Evolutionary conservation across 495 filamentous ascomycete genomes (phyloP).

Genomic region (Aspergillus sparsus): DNA sequence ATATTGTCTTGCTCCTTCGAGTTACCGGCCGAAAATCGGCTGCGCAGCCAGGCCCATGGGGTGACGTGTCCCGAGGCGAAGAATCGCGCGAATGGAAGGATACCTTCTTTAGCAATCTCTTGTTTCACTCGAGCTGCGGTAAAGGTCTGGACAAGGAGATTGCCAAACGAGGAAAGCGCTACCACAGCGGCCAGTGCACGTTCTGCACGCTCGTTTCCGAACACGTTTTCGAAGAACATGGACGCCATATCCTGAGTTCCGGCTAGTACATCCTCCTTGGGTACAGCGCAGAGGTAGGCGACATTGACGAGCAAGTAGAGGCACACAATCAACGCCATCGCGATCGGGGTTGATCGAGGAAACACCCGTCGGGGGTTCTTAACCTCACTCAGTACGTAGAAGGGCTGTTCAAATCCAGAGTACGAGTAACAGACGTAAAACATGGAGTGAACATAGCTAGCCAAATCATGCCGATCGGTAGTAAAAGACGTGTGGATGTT

Average conservation of each 20-base stretch:
- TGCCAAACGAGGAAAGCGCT: not conserved
- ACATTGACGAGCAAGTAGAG: not conserved
- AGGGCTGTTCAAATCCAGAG: slow-evolving; percentile 2
- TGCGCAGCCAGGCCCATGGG: not conserved
- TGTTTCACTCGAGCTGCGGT: slow-evolving; percentile 6
- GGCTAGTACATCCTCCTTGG: not conserved
- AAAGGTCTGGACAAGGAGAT: slow-evolving; percentile 6
- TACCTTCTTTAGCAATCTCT: slow-evolving; percentile 6
- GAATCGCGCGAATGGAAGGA: not conserved
- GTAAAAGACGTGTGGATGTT: not conserved
- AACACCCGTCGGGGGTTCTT: not conserved
- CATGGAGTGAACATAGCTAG: slow-evolving; percentile 7
- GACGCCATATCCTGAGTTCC: not conserved
- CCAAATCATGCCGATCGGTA: not conserved
- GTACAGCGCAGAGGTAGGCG: not conserved
- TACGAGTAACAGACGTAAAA: slow-evolving; percentile 6
- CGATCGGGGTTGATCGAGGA: not conserved
- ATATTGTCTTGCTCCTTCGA: not conserved
- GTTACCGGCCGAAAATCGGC: not conserved
- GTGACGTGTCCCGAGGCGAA: not conserved
- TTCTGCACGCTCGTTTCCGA: not conserved
- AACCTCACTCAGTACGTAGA: slow-evolving; percentile 5
- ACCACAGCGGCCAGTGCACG: not conserved
- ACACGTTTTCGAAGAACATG: slow-evolving; percentile 4
- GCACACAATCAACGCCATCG: not conserved